Percentiles rank a stretch among this genome's conserved stretches.
phyloP scores from a whole-genome alignment of 2,329 filamentous ascomycete genomes.

The Dothiorella sarmentorum region DNA sequence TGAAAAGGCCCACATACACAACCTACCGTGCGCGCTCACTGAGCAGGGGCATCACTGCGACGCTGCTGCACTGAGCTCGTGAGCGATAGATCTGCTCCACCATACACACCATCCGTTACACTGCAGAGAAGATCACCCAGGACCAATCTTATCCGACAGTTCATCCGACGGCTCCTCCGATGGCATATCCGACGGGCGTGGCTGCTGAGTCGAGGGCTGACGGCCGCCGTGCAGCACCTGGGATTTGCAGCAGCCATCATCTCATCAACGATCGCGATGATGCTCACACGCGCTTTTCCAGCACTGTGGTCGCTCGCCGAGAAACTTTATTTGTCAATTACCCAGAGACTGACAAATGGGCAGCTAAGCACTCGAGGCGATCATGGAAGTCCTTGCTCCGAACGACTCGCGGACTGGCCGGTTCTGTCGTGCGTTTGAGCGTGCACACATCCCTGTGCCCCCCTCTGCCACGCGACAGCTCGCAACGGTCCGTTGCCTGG shows the following conservation, averaged over 20 bases:
- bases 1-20: conserved; percentile 11
- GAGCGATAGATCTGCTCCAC: conserved; percentile 7
- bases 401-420: conserved; percentile 8
- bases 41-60: background rate
- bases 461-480: conserved; percentile 17
- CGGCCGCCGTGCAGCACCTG: background rate
- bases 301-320: conserved; percentile 5
- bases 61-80: background rate
- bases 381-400: conserved; percentile 17
- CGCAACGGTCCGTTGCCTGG: conserved; percentile 15
- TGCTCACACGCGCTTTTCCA: conserved; percentile 8
- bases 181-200: background rate
- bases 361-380: conserved; percentile 14
- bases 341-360: conserved; percentile 7
- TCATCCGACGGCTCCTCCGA: too few relatives aligned
- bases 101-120: background rate
- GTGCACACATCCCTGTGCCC: too few relatives aligned
- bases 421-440: background rate
- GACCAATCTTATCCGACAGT: background rate
- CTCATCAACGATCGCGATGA: conserved; percentile 6
- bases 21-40: background rate
- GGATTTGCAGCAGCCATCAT: conserved; percentile 2
- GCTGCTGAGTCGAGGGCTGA: background rate
- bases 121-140: conserved; percentile 5
- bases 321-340: conserved; percentile 10